These are phyloP conservation scores for Zangia roseola DNA, from an alignment of 768 basidiomycete species.

Conservation along the genomic window DNA sequence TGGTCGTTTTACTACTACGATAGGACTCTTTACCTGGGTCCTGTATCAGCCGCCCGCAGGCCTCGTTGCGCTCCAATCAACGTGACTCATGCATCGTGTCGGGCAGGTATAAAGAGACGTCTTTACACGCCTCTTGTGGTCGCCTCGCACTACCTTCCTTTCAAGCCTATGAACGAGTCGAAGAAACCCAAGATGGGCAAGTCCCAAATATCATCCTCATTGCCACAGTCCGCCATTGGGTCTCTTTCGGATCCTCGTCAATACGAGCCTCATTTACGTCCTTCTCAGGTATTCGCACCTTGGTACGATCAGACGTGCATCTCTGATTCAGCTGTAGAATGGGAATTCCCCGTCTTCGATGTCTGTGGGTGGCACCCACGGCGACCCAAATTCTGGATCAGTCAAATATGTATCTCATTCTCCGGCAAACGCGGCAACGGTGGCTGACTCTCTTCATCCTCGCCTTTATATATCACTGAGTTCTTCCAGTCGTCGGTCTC, in stretches of 20 bases:
- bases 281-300: constrained; percentile 15
- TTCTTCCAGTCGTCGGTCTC: constrained; percentile 9
- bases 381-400: constrained; percentile 6
- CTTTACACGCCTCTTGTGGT: not conserved
- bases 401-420: constrained; percentile 5
- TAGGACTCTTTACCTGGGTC: too few species aligned
- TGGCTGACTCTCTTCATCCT: constrained; percentile 10
- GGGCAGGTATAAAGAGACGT: constrained; percentile 15
- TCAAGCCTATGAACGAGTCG: constrained; percentile 11
- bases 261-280: constrained; percentile 2
- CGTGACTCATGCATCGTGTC: constrained; percentile 15
- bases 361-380: constrained; percentile 3
- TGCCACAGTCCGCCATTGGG: constrained; percentile 3
- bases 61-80: constrained; percentile 1
- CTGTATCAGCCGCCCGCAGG: constrained; percentile 2
- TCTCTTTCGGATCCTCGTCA: constrained; percentile 14
- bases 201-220: constrained; percentile 1
- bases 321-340: constrained; percentile 19
- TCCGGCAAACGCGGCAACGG: constrained; percentile 12
- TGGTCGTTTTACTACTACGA: not conserved
- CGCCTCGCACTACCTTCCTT: not conserved
- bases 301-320: not conserved
- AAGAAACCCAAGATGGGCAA: constrained; percentile 17
- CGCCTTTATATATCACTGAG: constrained; percentile 9
- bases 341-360: constrained; percentile 13